phyloP scores from a whole-genome alignment of 495 filamentous ascomycete genomes.

The Bombardia bombarda region DNA sequence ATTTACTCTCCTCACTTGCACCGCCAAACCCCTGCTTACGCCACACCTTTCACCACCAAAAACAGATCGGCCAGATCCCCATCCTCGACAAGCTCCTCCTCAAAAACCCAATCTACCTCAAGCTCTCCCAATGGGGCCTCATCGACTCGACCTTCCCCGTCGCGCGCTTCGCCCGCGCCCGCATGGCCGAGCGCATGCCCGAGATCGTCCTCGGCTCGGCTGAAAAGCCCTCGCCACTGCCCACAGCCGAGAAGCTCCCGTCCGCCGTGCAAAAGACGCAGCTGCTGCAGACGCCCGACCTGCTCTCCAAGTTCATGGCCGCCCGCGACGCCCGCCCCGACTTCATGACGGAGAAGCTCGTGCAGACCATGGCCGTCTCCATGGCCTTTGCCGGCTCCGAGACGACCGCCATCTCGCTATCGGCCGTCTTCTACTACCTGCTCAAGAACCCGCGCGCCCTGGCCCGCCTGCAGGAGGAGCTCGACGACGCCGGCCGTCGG shows the following conservation, averaged over 20 bases:
- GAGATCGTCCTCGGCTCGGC: conserved; percentile 21
- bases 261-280: too few relatives aligned
- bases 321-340: conserved; percentile 50
- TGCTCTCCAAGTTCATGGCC: conserved; percentile 53
- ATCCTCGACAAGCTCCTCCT: conserved; percentile 52
- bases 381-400: conserved; percentile 61
- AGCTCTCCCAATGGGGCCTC: conserved; percentile 38
- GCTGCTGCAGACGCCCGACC: conserved; percentile 45
- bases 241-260: conserved; percentile 29
- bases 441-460: conserved; percentile 44
- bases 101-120: conserved; percentile 52
- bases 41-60: conserved; percentile 20
- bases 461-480: conserved; percentile 37
- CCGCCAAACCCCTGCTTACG: too few relatives aligned
- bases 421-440: conserved; percentile 58
- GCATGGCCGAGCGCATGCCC: conserved; percentile 45
- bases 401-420: conserved; percentile 56
- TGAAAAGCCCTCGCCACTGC: conserved; percentile 23
- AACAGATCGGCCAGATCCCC: conserved; percentile 54
- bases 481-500: conserved; percentile 41
- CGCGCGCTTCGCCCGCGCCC: conserved; percentile 49
- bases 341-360: conserved; percentile 57
- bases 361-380: conserved; percentile 56
- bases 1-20: too few relatives aligned
- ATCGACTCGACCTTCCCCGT: conserved; percentile 54